Evolutionary conservation across 768 basidiomycete genomes (phyloP).

Genomic region (Hydnomerulius pinastri): DNA sequence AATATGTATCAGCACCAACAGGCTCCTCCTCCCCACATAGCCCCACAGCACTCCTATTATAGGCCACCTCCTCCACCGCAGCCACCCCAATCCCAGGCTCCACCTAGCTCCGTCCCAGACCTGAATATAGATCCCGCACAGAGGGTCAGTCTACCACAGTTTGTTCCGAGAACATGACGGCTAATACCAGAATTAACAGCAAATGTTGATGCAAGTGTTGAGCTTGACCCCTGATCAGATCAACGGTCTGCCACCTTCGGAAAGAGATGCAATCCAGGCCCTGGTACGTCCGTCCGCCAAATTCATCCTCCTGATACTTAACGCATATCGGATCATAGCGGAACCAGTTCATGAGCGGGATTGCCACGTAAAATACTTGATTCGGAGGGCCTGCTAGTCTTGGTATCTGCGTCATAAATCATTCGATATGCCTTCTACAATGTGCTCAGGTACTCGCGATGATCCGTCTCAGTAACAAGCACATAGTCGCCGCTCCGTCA

Average conservation of each 20-base stretch:
- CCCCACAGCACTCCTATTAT: slow-evolving; percentile 34
- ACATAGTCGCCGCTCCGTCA: background rate
- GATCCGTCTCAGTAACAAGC: background rate
- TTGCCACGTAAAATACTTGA: slow-evolving; percentile 20
- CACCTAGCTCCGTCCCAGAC: slow-evolving; percentile 37
- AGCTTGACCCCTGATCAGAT: slow-evolving; percentile 83
- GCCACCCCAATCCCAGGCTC: slow-evolving; percentile 28
- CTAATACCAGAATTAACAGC: slow-evolving; percentile 42
- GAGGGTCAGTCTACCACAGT: slow-evolving; percentile 37
- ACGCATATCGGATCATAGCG: slow-evolving; percentile 21
- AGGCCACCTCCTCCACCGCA: slow-evolving; percentile 34
- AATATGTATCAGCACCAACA: slow-evolving; percentile 31
- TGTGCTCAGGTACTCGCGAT: background rate
- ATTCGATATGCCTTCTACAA: background rate
- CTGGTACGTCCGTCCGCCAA: slow-evolving; percentile 55
- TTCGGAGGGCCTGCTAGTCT: background rate
- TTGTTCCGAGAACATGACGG: slow-evolving; percentile 5
- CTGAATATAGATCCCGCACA: slow-evolving; percentile 50
- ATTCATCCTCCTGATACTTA: slow-evolving; percentile 13
- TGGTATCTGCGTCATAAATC: background rate
- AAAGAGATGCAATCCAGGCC: slow-evolving; percentile 78
- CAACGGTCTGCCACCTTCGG: slow-evolving; percentile 72
- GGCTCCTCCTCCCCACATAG: slow-evolving; percentile 32
- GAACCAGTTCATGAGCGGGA: slow-evolving; percentile 37
- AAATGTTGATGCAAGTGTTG: slow-evolving; percentile 86